Evolutionary conservation across 108 stramenopile genomes (phyloP), one percentile per base, ranked within the genome.

Genomic region (Skeletonema menzelii): DNA sequence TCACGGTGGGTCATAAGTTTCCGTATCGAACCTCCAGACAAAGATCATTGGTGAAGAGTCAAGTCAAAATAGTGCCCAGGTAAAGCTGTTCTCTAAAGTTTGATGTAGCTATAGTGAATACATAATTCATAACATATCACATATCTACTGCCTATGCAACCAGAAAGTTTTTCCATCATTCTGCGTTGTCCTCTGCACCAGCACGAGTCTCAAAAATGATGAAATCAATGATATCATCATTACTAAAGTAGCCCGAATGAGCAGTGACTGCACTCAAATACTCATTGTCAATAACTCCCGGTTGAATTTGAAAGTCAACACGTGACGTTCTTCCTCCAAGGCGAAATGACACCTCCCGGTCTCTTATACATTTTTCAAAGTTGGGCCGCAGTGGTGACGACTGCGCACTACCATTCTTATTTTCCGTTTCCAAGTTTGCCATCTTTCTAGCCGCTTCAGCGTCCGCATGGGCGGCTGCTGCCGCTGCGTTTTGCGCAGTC

Each of bases 1-100:
- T 86, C 59, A 88, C 91, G 3, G 92, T 93, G 53, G 91, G 91
- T 2, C 79, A 83, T 19, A 63, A 71, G 42, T 93, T 93, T 55
- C 94, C 94, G 42, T 90, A 88, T 60, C 81, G 82, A 38, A 53
- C 90, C 0, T 93, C 94, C 5, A 82, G 94, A 19, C 94, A 95
- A 67, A 82, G 91, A 14, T 73, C 75, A 12, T 49, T 90, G 37
- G 49, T 94, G 20, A 85, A 87, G 28, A 85, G 64, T 56, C 65
- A 71, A 47, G 73, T 82, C 37, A 67, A 66, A 59, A 27, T 28
- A 60, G 72, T 72, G 46, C 30, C 63, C 10, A n/a, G 40, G 65
- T 56, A 65, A 14, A 56, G 38, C 5, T 38, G 19, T 37, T 38
- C 8, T 22, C n/a, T n/a, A n/a, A n/a, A 22, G 8, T 15, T 53